Evolutionary conservation across 2,329 filamentous ascomycete genomes (phyloP), one percentile per base, ranked within the genome.

Genomic region (Sclerotinia sclerotiorum): DNA sequence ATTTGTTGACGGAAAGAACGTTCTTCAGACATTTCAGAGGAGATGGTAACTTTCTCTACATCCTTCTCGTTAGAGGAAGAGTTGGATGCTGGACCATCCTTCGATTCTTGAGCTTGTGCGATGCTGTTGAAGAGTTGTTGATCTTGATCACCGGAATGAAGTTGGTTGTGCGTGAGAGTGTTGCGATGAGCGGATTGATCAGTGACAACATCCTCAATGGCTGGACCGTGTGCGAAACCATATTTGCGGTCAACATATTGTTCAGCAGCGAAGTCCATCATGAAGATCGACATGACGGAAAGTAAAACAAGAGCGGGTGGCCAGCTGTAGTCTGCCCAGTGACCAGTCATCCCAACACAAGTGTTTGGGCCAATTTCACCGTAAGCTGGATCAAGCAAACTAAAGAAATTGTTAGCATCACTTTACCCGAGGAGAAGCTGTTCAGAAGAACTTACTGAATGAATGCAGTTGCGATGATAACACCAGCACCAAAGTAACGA

Each of bases 401-500:
- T 83, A 57, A 82, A 8, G 1, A 15, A 71, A 29, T 24, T 11
- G 44, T 62, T 49, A 65, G 61, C 48, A 60, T 46, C 11, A 42
- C 10, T 60, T 42, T 60, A 51, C 6, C 11, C 21, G 7, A 24
- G 21, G 1, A 15, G 21, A 19, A n/a, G 8, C 2, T 5, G 6
- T 55, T 81, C 73, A 56, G n/a, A 32, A 81, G 54, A 82, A 68
- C 81, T 35, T 81, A 76, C 74, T 93, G 90, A 70, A 93, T 91
- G 76, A 93, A 93, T 1, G 90, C 89, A 1, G 90, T 93, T 1
- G 90, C 89, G 68, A 93, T 83, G 73, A 93, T 93, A 68, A 93
- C 90, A 39, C 90, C 90, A 3, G 89, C 90, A 61, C 90, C 90
- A 73, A 93, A 92, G 79, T 90, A 92, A 76, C 81, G 27, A 75